A percentile compares a stretch with the other conserved stretches of the same genome.
Conservation (phyloP, 1,284 basidiomycete genomes). For the Ganoderma meredithae region DNA sequence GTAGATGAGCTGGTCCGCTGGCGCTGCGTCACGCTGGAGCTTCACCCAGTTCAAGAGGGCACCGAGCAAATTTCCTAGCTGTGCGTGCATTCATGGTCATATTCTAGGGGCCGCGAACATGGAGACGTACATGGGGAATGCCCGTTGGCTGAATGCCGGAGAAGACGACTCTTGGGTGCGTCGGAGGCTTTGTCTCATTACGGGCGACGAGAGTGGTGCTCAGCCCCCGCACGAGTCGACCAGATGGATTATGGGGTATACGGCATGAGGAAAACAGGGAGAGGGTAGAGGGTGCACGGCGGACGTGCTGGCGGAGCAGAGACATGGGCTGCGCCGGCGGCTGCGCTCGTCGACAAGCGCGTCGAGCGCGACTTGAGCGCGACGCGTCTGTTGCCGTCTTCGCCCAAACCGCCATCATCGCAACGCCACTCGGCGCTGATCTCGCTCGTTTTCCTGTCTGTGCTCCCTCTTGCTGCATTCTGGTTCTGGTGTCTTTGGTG, state of each 20-base stretch:
- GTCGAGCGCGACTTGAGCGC: constrained; percentile 25
- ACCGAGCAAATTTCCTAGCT: constrained; percentile 96
- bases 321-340: too few relatives aligned
- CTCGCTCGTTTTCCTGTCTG: constrained; percentile 9
- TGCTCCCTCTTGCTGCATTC: neutral
- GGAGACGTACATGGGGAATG: constrained; percentile 75
- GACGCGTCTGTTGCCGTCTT: constrained; percentile 14
- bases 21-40: constrained; percentile 68
- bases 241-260: neutral
- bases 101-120: too few relatives aligned
- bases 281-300: constrained; percentile 12
- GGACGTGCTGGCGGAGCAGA: constrained; percentile 27
- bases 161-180: constrained; percentile 76
- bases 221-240: constrained; percentile 10
- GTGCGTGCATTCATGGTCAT: neutral
- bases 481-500: constrained; percentile 11
- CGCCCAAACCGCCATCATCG: constrained; percentile 14
- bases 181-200: too few relatives aligned
- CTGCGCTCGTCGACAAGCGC: constrained; percentile 8
- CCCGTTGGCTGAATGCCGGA: constrained; percentile 90
- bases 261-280: constrained; percentile 15
- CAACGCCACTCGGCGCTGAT: neutral
- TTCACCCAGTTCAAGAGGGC: constrained; percentile 90
- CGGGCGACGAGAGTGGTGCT: neutral
- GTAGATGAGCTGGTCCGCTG: constrained; percentile 77